Evolutionary conservation across 495 filamentous ascomycete species (phyloP).

Genomic region (Trichocladium antarcticum): DNA sequence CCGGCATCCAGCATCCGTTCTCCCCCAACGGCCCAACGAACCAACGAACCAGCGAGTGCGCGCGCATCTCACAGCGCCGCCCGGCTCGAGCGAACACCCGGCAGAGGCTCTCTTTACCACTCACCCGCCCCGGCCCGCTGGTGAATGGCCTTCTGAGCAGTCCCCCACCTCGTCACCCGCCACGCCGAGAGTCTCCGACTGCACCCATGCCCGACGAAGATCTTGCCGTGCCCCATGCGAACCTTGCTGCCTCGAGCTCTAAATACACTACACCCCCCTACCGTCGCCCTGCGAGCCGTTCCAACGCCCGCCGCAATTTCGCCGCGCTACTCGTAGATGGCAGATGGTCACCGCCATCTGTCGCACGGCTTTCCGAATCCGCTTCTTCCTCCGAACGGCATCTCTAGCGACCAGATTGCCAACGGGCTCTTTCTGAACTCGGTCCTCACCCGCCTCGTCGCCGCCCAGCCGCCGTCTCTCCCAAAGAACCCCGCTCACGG

Average conservation of each 20-base stretch:
- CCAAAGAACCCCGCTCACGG: slow-evolving; percentile 60
- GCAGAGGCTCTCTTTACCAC: not conserved
- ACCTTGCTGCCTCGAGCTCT: slow-evolving; percentile 14
- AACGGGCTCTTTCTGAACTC: slow-evolving; percentile 24
- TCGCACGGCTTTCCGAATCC: slow-evolving; percentile 43
- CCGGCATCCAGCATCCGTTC: slow-evolving; percentile 13
- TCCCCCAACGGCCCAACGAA: not conserved
- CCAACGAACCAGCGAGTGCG: not conserved
- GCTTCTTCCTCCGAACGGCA: slow-evolving; percentile 18
- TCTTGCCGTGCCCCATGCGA: slow-evolving; percentile 24
- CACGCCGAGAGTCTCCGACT: slow-evolving; percentile 16
- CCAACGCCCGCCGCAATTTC: slow-evolving; percentile 1
- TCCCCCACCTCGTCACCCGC: slow-evolving; percentile 3
- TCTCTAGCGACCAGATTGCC: slow-evolving; percentile 18
- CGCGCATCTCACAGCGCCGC: not conserved
- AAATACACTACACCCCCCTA: slow-evolving; percentile 8
- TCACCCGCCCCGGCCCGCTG: not conserved
- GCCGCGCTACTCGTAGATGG: slow-evolving; percentile 47
- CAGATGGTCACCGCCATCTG: slow-evolving; percentile 70
- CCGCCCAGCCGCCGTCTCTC: slow-evolving; percentile 30
- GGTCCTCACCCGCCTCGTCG: slow-evolving; percentile 22
- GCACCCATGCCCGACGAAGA: slow-evolving; percentile 28
- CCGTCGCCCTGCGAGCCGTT: slow-evolving; percentile 4
- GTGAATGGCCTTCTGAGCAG: slow-evolving; percentile 24
- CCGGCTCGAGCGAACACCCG: not conserved